Base-by-base conservation (phyloP, 371 early-diverging fungal species). In the Saksenaea vasiformis region DNA sequence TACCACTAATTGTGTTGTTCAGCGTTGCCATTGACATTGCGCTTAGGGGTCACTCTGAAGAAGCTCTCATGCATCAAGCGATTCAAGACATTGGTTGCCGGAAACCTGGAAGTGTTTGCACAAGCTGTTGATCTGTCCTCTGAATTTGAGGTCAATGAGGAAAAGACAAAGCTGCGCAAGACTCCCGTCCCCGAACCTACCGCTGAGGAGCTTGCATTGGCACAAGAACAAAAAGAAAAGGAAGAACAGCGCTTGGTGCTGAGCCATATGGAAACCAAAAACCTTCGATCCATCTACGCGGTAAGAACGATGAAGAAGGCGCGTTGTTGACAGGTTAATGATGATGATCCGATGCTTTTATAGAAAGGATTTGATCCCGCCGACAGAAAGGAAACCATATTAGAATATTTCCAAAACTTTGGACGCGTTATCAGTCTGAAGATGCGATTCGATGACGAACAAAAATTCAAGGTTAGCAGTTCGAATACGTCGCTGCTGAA, bases 1-100 rank as follows among this genome's bases (percentile, higher is more conserved):
- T 55, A 11, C n/a, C 58, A 47, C 17, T 22, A 11, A 24, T 5
- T 53, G 44, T 38, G 19, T 15, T 59, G 5, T 55, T 31, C 15
- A 13, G 31, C 34, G n/a, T 8, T 35, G 3, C 17, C n/a, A 5
- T 63, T 19, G 41, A 22, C n/a, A 13, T 55, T 38, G 19, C 5
- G 17, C 27, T 54, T 69, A 81, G 82, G 82, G 82, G 68, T 81
- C 58, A 70, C 76, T 2, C 43, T 81, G 31, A 81, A 78, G 56
- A 78, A 77, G 19, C 44, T 78, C 7, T 57, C 64, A 9, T 66
- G 64, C 24, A 77, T 81, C 57, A 81, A 81, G 60, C 73, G 74
- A 56, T 77, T 81, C 58, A 81, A 81, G 56, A 47, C 68, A 14
- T 54, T 81, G 14, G 57, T 78, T 1, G 65, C 68, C 7, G 79